These are phyloP conservation scores for Antitrichia curtipendula DNA, from an alignment of 225 moss, liverwort and hornwort genomes.

Conservation along the genomic window DNA sequence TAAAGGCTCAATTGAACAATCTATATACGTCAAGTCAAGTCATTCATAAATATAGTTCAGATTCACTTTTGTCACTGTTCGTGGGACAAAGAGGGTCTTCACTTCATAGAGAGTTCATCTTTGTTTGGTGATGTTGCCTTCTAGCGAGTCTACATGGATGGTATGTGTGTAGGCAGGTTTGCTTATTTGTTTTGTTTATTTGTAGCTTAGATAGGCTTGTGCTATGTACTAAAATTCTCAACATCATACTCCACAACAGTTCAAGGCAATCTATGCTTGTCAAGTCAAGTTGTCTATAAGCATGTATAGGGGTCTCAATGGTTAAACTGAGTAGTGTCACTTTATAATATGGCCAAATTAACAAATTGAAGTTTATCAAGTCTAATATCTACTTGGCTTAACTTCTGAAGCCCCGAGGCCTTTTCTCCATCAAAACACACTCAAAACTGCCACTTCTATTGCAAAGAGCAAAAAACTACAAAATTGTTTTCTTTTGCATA, in stretches of 20 bases:
- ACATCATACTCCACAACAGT: no score
- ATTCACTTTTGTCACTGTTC: not conserved
- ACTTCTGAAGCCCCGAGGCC: not conserved
- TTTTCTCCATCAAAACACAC: no score
- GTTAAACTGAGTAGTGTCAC: not conserved
- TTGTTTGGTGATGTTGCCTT: not conserved
- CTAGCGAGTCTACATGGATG: not conserved
- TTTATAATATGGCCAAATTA: no score
- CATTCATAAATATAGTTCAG: not conserved
- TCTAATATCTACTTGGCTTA: not conserved
- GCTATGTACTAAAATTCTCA: not conserved
- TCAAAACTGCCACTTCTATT: no score
- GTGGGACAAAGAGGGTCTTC: not conserved
- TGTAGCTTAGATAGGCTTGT: not conserved
- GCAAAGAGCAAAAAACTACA: no score
- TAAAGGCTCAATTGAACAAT: not conserved
- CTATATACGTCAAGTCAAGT: not conserved
- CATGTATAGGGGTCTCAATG: no score
- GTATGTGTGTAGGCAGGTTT: rapidly evolving
- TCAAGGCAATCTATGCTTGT: not conserved
- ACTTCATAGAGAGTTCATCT: not conserved
- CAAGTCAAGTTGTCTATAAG: not conserved
- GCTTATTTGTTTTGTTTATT: no score
- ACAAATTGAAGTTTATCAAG: rapidly evolving
- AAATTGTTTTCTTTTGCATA: no score